Evolutionary conservation across 257 asterid species (phyloP).

Genomic region (Thymus mandschuricus): DNA sequence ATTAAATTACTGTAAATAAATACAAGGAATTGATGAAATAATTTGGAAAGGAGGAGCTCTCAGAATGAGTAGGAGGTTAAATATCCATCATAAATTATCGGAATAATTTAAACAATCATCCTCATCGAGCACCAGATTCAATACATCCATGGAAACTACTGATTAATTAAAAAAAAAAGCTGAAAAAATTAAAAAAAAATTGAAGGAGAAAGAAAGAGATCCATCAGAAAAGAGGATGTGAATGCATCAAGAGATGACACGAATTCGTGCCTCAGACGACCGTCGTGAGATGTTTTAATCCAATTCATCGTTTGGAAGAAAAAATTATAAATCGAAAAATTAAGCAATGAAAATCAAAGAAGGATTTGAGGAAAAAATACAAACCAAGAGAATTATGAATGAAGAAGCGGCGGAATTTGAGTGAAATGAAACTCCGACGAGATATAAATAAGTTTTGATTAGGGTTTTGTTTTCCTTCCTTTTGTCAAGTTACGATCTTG

Average conservation of each 20-base stretch:
- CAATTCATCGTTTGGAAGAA: slow-evolving; percentile 56
- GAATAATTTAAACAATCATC: slow-evolving; percentile 42
- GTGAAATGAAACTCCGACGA: neutral
- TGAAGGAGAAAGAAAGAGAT: neutral
- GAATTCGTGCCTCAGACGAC: slow-evolving; percentile 64
- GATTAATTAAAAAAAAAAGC: neutral
- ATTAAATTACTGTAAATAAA: too few relatives aligned
- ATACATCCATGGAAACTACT: neutral
- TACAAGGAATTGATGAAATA: too few relatives aligned
- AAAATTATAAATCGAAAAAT: neutral
- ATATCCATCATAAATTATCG: slow-evolving; percentile 61
- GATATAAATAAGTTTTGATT: neutral
- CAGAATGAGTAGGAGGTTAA: slow-evolving; percentile 96
- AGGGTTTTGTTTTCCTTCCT: neutral
- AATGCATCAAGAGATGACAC: slow-evolving; percentile 54
- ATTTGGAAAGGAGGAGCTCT: slow-evolving; percentile 35
- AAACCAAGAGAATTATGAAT: too few relatives aligned
- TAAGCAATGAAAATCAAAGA: neutral
- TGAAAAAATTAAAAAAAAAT: neutral
- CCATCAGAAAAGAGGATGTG: slow-evolving; percentile 63
- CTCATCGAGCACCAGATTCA: slow-evolving; percentile 48
- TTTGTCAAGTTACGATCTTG: neutral
- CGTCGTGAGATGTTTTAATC: slow-evolving; percentile 83
- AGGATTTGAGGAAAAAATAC: neutral
- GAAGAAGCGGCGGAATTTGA: too few relatives aligned